Base-by-base conservation (phyloP, 2,329 filamentous ascomycete genomes). In the Epichloe brachyelytri region DNA sequence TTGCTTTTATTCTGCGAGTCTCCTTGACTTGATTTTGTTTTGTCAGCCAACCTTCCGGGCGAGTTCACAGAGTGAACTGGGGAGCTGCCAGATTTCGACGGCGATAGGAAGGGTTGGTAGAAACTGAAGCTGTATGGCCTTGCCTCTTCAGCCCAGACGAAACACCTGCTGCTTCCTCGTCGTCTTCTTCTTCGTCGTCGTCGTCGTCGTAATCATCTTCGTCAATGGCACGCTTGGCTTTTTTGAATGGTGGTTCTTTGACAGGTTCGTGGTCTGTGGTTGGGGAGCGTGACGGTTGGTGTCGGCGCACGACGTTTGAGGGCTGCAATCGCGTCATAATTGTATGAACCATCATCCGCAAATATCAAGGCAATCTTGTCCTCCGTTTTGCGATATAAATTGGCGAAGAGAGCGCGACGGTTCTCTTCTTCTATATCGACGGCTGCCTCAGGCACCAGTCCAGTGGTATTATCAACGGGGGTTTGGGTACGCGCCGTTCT, bases 121-220 rank as follows among this genome's bases (percentile, higher is more conserved):
- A 72, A 59, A 73, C 70, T 59, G 73, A 71, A 47, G 70, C 66
- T 57, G 67, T 69, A 62, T 75, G 71, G 63, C 60, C 77, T 67
- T 59, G 76, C 71, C 61, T 78, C 71, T 55, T 76, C 71, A 15
- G 10, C 33, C 33, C 48, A 4, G 57, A 75, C 65, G 57, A 73
- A 70, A 52, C 49, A 15, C 77, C 75, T 17, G 83, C 80, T 43
- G 80, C 83, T 15, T 85, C 83, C 7, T 85, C 76, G 17, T 83
- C 80, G 17, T 88, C 85, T 39, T 91, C 86, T 51, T 95, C 22
- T 1, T 26, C 22, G 6, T 26, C 89, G 60, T 91, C 86, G 15
- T 88, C 85, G 41, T 91, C 85, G 52, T 85, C 86, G 63, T 91
- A 90, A 68, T 91, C 85, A 60, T 89, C 85, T 65, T 91, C 87